A percentile compares a stretch with the other conserved stretches of the same genome.
Conservation (phyloP, 305 asterid genomes). For the Fraxinus latifolia region DNA sequence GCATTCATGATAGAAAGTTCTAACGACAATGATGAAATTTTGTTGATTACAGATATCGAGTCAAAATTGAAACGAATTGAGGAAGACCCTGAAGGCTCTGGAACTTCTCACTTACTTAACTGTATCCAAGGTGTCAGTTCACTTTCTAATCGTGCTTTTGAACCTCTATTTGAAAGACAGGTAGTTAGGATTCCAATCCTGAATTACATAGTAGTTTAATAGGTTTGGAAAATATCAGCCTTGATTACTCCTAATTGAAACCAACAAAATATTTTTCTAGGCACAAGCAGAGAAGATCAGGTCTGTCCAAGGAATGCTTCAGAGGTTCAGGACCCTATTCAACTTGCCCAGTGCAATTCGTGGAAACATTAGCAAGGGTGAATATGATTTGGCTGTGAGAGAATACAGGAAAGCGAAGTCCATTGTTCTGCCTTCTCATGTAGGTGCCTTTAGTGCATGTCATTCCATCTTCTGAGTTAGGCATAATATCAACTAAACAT, state of each 20-base stretch:
- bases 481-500: slow-evolving; percentile 1
- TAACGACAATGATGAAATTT: slow-evolving; percentile 18
- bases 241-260: slow-evolving; percentile 22
- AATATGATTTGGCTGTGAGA: slow-evolving; percentile 96
- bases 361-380: slow-evolving; percentile 88
- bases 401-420: slow-evolving; percentile 99
- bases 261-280: slow-evolving; percentile 35
- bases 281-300: slow-evolving; percentile 98
- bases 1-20: slow-evolving; percentile 16
- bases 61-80: slow-evolving; percentile 91
- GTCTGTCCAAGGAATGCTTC: slow-evolving; percentile 99
- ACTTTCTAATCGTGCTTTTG: slow-evolving; percentile 90
- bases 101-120: slow-evolving; percentile 71
- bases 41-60: slow-evolving; percentile 69
- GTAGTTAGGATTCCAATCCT: slow-evolving; percentile 44
- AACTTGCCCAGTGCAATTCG: slow-evolving; percentile 98
- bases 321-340: slow-evolving; percentile 96
- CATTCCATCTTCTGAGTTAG: slow-evolving; percentile 2
- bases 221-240: slow-evolving; percentile 14
- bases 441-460: slow-evolving; percentile 36
- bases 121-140: slow-evolving; percentile 84
- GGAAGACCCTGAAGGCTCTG: slow-evolving; percentile 99
- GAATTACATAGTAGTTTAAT: slow-evolving; percentile 14
- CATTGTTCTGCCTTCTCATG: slow-evolving; percentile 97
- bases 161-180: slow-evolving; percentile 95